phyloP scores from a whole-genome alignment of 225 moss, liverwort and hornwort genomes.

The Physcomitrium patens region DNA sequence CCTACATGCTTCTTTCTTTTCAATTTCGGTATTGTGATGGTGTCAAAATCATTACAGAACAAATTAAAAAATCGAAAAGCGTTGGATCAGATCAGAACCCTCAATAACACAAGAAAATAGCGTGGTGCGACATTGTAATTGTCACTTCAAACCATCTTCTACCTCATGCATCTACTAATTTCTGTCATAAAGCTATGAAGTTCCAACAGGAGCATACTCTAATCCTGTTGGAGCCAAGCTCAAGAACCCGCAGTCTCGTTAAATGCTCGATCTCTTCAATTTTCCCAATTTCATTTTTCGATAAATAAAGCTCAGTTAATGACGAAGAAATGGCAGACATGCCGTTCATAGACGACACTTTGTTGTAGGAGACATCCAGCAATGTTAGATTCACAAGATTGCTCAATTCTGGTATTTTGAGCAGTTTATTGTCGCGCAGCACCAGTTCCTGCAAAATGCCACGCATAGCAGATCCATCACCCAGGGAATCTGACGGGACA shows the following conservation, averaged over 20 bases:
- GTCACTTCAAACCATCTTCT: neutral
- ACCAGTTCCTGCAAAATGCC: constrained; percentile 68
- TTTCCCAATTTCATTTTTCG: constrained; percentile 73
- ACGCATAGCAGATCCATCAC: constrained; percentile 14
- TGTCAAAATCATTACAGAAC: constrained; percentile 10
- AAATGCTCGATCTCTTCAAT: constrained; percentile 88
- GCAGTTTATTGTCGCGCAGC: constrained; percentile 86
- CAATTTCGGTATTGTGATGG: neutral
- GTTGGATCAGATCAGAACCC: constrained; percentile 1
- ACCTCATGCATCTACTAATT: constrained; percentile 10
- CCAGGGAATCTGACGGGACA: neutral
- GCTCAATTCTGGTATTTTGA: constrained; percentile 59
- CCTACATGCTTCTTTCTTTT: neutral
- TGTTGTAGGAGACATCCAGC: constrained; percentile 91
- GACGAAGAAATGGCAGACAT: constrained; percentile 52
- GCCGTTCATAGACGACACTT: constrained; percentile 70
- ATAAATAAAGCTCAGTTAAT: constrained; percentile 69
- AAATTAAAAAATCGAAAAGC: neutral
- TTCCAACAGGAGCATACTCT: constrained; percentile 44
- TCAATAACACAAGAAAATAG: neutral
- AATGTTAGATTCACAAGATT: constrained; percentile 58
- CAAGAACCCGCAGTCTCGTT: constrained; percentile 68
- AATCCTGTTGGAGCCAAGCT: constrained; percentile 90
- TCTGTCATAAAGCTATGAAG: neutral
- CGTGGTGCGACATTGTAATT: neutral